phyloP scores from a whole-genome alignment of 345 rosid species.

The Sonneratia caseolaris region DNA sequence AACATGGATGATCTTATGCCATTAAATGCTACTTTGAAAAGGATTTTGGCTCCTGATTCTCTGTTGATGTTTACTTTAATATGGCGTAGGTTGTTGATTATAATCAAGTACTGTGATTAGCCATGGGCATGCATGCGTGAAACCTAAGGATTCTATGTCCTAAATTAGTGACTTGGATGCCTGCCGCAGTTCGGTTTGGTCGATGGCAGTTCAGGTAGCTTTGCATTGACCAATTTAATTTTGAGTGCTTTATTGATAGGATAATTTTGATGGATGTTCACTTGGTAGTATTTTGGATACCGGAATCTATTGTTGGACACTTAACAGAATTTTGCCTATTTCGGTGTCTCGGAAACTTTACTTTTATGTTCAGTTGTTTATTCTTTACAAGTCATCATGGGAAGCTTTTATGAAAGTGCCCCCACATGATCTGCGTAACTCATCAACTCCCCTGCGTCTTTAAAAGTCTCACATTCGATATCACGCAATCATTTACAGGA shows the following conservation, averaged over 20 bases:
- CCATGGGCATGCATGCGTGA: too few relatives aligned
- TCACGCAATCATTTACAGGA: conserved; percentile 26
- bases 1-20: too few relatives aligned
- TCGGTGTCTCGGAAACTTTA: neutral
- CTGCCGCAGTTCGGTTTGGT: too few relatives aligned
- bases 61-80: too few relatives aligned
- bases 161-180: too few relatives aligned
- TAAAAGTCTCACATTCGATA: neutral
- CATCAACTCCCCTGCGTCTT: neutral
- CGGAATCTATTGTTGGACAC: neutral
- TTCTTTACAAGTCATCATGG: neutral
- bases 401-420: neutral
- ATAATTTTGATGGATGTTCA: neutral
- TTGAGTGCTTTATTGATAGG: neutral
- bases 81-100: too few relatives aligned
- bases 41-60: too few relatives aligned
- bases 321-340: neutral
- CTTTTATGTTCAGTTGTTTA: neutral
- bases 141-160: too few relatives aligned
- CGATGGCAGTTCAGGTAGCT: too few relatives aligned
- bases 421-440: neutral
- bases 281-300: neutral
- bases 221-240: neutral
- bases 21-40: too few relatives aligned
- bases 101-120: too few relatives aligned